phyloP scores from a whole-genome alignment of 2,329 filamentous ascomycete genomes.

The Sarocladium strictum region DNA sequence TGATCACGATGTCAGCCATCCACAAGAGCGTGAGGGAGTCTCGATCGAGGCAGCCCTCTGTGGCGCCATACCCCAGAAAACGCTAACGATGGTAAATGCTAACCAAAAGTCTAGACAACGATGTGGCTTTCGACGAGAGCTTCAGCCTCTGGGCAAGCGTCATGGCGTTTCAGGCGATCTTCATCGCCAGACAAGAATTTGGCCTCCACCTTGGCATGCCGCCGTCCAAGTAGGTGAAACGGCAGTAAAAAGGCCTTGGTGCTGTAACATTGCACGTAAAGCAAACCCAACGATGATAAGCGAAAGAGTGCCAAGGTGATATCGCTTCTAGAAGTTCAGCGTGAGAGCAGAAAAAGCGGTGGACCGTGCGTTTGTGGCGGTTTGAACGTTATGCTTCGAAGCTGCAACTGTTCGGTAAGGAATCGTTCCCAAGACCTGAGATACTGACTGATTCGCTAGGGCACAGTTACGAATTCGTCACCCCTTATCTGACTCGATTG shows the following conservation, averaged over 20 bases:
- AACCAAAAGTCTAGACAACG: background rate
- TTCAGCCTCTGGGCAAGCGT: slow-evolving; percentile 1
- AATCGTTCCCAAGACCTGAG: background rate
- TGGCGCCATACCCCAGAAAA: background rate
- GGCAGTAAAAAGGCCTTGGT: too few species aligned
- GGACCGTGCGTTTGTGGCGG: background rate
- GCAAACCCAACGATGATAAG: background rate
- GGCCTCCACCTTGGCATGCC: background rate
- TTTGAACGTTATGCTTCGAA: background rate
- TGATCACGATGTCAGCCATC: background rate
- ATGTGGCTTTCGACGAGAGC: background rate
- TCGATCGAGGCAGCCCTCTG: background rate
- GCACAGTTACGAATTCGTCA: too few species aligned
- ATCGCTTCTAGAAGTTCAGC: background rate
- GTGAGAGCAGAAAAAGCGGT: background rate
- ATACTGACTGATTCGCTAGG: too few species aligned
- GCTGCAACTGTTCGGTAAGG: background rate
- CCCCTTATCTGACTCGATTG: too few species aligned
- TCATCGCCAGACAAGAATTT: background rate
- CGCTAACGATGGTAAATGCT: background rate
- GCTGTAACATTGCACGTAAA: too few species aligned
- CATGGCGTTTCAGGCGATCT: slow-evolving; percentile 1
- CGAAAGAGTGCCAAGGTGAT: background rate
- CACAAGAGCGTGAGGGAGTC: too few species aligned
- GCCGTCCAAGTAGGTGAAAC: background rate